Conservation (phyloP, 805 yeast genomes). For the Blastobotrys americana region DNA sequence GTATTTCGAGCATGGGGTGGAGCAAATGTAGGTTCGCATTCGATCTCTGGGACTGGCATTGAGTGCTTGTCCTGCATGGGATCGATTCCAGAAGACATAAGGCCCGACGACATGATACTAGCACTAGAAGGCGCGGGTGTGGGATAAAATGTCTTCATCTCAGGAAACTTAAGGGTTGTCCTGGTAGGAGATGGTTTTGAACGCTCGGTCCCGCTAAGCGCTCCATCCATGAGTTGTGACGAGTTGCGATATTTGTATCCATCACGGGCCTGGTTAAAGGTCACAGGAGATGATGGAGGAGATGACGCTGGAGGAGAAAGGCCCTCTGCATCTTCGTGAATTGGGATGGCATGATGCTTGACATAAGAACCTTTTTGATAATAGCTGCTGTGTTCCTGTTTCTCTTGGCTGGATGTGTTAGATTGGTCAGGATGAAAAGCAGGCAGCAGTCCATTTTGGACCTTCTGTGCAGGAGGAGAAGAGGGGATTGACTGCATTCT, state of each 20-base stretch:
- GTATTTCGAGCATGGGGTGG: constrained; percentile 10
- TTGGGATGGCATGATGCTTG: not conserved
- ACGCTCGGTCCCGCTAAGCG: too few relatives aligned
- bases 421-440: not conserved
- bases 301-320: not conserved
- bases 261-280: not conserved
- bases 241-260: not conserved
- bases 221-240: not conserved
- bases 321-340: not conserved
- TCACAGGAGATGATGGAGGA: not conserved
- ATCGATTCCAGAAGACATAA: constrained; percentile 12
- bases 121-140: constrained; percentile 24
- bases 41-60: not conserved
- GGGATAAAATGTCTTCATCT: constrained; percentile 24
- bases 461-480: not conserved
- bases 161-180: constrained; percentile 19
- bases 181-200: too few relatives aligned
- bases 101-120: constrained; percentile 11
- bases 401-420: not conserved
- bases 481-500: not conserved
- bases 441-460: not conserved
- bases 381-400: not conserved
- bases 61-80: not conserved
- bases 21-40: constrained; percentile 7
- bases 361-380: not conserved